Evolutionary conservation across 78 protist genomes (phyloP), one percentile per base, ranked within the genome.

Genomic region (Speleostelium caveatum): DNA sequence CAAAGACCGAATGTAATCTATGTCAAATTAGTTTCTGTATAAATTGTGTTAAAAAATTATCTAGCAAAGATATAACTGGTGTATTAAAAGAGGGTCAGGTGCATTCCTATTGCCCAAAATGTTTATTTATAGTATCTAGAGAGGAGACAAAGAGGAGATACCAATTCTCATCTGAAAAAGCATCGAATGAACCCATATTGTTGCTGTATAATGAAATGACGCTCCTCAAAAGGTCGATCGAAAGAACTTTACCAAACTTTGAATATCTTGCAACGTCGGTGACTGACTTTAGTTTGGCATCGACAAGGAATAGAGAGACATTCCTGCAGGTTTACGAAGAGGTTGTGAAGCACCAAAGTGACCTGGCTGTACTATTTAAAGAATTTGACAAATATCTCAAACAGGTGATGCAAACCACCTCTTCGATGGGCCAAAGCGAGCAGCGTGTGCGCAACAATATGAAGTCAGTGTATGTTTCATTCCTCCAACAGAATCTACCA

Each of bases 11-110:
- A 28, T 83, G 90, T 69, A 61, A 59, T 69, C 36, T 83, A 12
- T 83, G 90, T 69, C 19, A 22, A 1, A 83, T 83, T 32, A 59
- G 28, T 22, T 83, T 69, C 19, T 83, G 90, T 59, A 0, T 14
- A 26, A 0, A 21, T 14, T 83, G 90, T 69, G 4, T 83, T 4
- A 83, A 62, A 39, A 83, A 69, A 21, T 39, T 69, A 28, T 58
- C 90, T 5, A 59, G 73, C 22, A 83, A 83, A 32, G 90, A 83
- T 59, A 83, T 83, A 16, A 83, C 90, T 30, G 90, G 90, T 69
- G 90, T 83, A 22, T 24, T 83, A 21, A 49, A 61, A 28, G 79
- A 67, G 30, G 90, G 90, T 32, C 90, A 83, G 58, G 59, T 41
- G 6, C 51, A 59, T 22, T 26, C 24, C 8, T 83, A 83, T 59